Conservation (phyloP, 768 basidiomycete species). For the Boletales sp. region DNA sequence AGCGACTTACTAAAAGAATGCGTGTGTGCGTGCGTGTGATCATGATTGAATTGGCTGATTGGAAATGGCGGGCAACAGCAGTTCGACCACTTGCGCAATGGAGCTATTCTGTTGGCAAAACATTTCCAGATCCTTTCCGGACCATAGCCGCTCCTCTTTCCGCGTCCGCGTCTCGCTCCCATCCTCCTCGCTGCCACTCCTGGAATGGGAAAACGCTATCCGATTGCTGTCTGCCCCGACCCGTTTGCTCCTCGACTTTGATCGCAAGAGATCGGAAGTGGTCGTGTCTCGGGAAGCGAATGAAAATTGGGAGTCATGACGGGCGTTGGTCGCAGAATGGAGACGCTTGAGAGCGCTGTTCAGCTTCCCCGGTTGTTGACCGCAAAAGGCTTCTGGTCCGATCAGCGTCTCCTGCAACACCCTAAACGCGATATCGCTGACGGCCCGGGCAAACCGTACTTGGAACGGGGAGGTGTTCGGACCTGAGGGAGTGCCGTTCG, state of each 20-base stretch:
- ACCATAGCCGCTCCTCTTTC: constrained; percentile 58
- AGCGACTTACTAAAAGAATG: constrained; percentile 20
- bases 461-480: constrained; percentile 35
- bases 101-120: constrained; percentile 90
- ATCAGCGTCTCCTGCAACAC: constrained; percentile 85
- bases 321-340: constrained; percentile 10
- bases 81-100: constrained; percentile 69
- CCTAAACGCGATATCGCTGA: constrained; percentile 73
- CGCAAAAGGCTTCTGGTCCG: constrained; percentile 28
- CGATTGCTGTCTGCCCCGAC: constrained; percentile 54
- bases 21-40: too few species aligned
- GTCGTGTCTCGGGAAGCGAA: constrained; percentile 20
- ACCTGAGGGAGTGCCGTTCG: constrained; percentile 19
- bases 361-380: constrained; percentile 26
- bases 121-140: constrained; percentile 78
- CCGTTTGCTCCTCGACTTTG: constrained; percentile 64
- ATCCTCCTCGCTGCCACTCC: constrained; percentile 30
- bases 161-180: constrained; percentile 33
- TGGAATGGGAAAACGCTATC: constrained; percentile 21
- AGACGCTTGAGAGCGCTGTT: constrained; percentile 36
- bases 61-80: constrained; percentile 50
- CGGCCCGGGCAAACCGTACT: constrained; percentile 56
- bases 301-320: constrained; percentile 23
- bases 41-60: constrained; percentile 34
- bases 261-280: constrained; percentile 66